Percentiles rank a stretch among this genome's conserved stretches.
Conservation (phyloP, 371 early-diverging fungal genomes). For the Synchytrium microbalum region DNA sequence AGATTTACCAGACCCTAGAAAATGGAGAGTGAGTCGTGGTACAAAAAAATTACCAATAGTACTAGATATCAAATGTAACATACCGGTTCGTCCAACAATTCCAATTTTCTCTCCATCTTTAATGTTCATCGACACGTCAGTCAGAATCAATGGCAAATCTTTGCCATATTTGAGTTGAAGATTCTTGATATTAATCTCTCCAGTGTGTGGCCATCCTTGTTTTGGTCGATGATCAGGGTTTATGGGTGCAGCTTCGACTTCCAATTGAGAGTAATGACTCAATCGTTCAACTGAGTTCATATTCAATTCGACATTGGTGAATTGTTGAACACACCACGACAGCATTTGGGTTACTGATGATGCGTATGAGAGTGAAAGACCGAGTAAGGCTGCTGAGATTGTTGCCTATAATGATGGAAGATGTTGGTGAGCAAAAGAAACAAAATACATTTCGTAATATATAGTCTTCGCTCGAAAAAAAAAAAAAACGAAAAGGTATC, state of each 20-base stretch:
- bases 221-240: conserved; percentile 29
- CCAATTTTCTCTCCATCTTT: conserved; percentile 42
- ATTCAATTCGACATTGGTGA: conserved; percentile 40
- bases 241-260: conserved; percentile 65
- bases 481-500: too few relatives aligned
- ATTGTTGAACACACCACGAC: conserved; percentile 72
- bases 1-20: conserved; percentile 92
- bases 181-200: conserved; percentile 57
- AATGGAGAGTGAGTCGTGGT: conserved; percentile 83
- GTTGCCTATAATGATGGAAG: conserved; percentile 5
- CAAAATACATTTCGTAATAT: too few relatives aligned
- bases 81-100: conserved; percentile 42
- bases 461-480: too few relatives aligned
- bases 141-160: conserved; percentile 57
- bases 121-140: conserved; percentile 24
- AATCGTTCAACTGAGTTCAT: conserved; percentile 76
- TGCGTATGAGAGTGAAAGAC: conserved; percentile 82
- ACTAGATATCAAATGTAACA: too few relatives aligned
- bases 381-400: conserved; percentile 56
- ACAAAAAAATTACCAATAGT: conserved; percentile 74
- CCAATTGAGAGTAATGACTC: conserved; percentile 67
- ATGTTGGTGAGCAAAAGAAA: neutral
- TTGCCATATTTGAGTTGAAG: conserved; percentile 58
- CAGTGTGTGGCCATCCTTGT: conserved; percentile 43
- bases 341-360: conserved; percentile 69